Percentiles rank a stretch among this genome's conserved stretches.
Conservation (phyloP, 306 rosid genomes). For the Clitoria ternatea region DNA sequence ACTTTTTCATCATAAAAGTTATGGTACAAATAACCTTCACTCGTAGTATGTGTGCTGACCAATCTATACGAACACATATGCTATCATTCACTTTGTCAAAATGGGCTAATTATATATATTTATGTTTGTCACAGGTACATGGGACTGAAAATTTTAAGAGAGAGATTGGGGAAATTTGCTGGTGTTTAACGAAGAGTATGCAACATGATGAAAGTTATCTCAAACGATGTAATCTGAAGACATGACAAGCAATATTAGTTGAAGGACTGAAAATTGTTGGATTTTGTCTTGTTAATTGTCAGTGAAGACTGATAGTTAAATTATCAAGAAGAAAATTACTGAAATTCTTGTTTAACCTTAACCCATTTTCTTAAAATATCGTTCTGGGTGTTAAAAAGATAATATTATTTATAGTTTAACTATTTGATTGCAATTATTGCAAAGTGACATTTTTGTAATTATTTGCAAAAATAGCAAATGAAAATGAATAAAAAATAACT, state of each 20-base stretch:
- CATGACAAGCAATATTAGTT: slow-evolving; percentile 11
- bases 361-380: not conserved
- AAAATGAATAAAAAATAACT: too few species aligned
- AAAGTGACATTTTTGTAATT: too few species aligned
- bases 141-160: slow-evolving; percentile 69
- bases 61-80: too few species aligned
- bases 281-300: slow-evolving; percentile 23
- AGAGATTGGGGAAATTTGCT: slow-evolving; percentile 54
- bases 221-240: slow-evolving; percentile 5
- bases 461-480: too few species aligned
- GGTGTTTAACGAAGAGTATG: slow-evolving; percentile 37
- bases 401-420: not conserved
- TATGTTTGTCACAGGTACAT: slow-evolving; percentile 56
- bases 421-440: not conserved
- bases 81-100: not conserved
- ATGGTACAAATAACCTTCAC: not conserved
- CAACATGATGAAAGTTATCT: slow-evolving; percentile 10
- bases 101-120: not conserved
- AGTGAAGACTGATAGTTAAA: slow-evolving; percentile 30
- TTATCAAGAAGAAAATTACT: not conserved
- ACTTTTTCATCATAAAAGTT: not conserved
- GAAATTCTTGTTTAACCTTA: not conserved
- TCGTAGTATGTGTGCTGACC: too few species aligned
- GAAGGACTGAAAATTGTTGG: slow-evolving; percentile 27
- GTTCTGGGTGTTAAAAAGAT: not conserved